phyloP scores from a whole-genome alignment of 1,139 yeast species.

The Zygoascus meyerae region DNA sequence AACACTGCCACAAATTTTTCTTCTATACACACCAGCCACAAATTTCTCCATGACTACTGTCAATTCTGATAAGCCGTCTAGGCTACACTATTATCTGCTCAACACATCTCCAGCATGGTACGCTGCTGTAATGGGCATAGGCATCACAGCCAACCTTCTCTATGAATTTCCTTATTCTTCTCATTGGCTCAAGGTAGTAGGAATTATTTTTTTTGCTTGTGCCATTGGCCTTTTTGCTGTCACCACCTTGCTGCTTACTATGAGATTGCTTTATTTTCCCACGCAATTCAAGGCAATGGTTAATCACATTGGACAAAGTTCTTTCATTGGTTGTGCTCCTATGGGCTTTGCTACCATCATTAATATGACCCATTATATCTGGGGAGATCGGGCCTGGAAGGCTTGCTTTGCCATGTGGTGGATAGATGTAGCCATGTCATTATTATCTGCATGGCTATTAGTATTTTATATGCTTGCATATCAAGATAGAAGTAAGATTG shows the following conservation, averaged over 20 bases:
- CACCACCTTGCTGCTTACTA: slow-evolving; percentile 37
- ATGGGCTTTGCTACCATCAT: slow-evolving; percentile 72
- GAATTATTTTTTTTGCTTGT: slow-evolving; percentile 52
- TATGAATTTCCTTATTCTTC: slow-evolving; percentile 61
- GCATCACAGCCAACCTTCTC: slow-evolving; percentile 58
- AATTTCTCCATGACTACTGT: not conserved
- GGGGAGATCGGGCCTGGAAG: slow-evolving; percentile 27
- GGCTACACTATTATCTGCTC: slow-evolving; percentile 1
- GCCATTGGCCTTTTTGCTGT: slow-evolving; percentile 46
- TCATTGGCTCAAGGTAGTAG: slow-evolving; percentile 53
- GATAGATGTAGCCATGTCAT: slow-evolving; percentile 49
- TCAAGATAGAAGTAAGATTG: slow-evolving; percentile 36
- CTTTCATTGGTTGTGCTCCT: slow-evolving; percentile 68
- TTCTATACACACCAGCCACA: not conserved
- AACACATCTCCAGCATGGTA: slow-evolving; percentile 40
- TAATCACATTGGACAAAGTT: slow-evolving; percentile 44
- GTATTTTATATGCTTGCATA: slow-evolving; percentile 39
- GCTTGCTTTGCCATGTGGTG: slow-evolving; percentile 59
- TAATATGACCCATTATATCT: slow-evolving; percentile 44
- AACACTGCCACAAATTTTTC: slow-evolving; percentile 5
- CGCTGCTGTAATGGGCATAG: slow-evolving; percentile 79
- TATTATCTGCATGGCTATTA: slow-evolving; percentile 54
- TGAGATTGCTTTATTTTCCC: slow-evolving; percentile 39
- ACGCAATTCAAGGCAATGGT: slow-evolving; percentile 36
- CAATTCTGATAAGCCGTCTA: not conserved